These are phyloP conservation scores for Globisporangium splendens DNA, from an alignment of 352 stramenopile species.

Conservation along the genomic window DNA sequence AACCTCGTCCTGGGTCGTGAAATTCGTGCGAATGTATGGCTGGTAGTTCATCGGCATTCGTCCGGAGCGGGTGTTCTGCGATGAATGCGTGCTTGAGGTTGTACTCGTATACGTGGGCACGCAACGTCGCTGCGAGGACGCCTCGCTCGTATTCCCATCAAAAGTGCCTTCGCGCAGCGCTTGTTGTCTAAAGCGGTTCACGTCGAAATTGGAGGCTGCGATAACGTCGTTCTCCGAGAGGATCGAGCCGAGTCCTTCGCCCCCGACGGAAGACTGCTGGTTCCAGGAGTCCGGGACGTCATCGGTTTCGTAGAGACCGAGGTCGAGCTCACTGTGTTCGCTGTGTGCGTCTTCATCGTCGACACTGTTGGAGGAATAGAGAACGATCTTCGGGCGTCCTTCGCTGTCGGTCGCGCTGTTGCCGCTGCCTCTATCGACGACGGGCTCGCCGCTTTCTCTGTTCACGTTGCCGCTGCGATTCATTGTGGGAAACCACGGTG, in stretches of 20 bases:
- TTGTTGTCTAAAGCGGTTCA: not conserved
- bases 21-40: conserved; percentile 41
- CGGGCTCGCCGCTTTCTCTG: conserved; percentile 2
- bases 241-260: conserved; percentile 10
- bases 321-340: conserved; percentile 58
- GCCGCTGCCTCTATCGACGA: conserved; percentile 1
- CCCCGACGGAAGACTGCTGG: conserved; percentile 16
- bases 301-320: conserved; percentile 61
- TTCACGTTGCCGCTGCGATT: conserved; percentile 3
- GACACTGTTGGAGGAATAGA: conserved; percentile 7
- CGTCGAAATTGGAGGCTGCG: not conserved
- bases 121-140: conserved; percentile 11
- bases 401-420: conserved; percentile 4
- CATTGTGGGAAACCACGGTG: not conserved
- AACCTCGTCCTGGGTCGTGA: conserved; percentile 25
- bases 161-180: not conserved
- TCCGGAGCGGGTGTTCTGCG: conserved; percentile 8
- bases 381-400: conserved; percentile 13
- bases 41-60: conserved; percentile 22
- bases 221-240: conserved; percentile 4
- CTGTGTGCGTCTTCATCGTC: conserved; percentile 38
- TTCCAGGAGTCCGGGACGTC: conserved; percentile 23
- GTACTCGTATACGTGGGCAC: conserved; percentile 8
- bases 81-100: conserved; percentile 9
- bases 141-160: conserved; percentile 2